Percentiles rank a stretch among this genome's conserved stretches.
Evolutionary conservation across 2,329 filamentous ascomycete species (phyloP).

Genomic region (Tolypocladium nubicola): DNA sequence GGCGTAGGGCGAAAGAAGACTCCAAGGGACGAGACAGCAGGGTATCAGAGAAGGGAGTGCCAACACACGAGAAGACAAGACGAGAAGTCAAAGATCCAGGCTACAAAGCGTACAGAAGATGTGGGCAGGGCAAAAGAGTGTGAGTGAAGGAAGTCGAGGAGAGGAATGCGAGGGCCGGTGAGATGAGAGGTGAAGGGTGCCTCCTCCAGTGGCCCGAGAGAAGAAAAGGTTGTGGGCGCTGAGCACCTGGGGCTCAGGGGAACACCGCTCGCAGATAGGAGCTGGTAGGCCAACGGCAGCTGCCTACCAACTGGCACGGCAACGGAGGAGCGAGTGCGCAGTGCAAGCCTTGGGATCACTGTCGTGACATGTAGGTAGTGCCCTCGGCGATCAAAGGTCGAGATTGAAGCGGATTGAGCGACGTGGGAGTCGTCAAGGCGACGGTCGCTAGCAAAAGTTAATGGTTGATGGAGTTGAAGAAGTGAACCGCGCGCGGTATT

Average conservation of each 20-base stretch:
- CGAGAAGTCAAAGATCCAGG: neutral
- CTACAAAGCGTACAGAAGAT: neutral
- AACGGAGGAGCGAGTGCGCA: neutral
- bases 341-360: neutral
- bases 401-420: neutral
- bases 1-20: neutral
- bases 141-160: too few species aligned
- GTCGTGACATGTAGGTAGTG: neutral
- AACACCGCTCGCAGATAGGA: neutral
- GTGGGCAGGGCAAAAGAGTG: neutral
- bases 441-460: conserved; percentile 18
- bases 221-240: neutral
- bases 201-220: neutral
- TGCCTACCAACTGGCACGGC: neutral
- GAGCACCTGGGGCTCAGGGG: neutral
- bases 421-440: neutral
- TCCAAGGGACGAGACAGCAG: neutral
- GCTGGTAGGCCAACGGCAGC: neutral
- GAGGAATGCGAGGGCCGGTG: neutral
- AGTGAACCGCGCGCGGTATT: neutral
- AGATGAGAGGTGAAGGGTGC: neutral
- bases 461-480: conserved; percentile 16
- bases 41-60: neutral
- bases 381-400: neutral
- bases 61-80: neutral